A percentile compares a stretch with the other conserved stretches of the same genome.
phyloP scores from a whole-genome alignment of 2,329 filamentous ascomycete genomes.

The Cercospora berteroae region DNA sequence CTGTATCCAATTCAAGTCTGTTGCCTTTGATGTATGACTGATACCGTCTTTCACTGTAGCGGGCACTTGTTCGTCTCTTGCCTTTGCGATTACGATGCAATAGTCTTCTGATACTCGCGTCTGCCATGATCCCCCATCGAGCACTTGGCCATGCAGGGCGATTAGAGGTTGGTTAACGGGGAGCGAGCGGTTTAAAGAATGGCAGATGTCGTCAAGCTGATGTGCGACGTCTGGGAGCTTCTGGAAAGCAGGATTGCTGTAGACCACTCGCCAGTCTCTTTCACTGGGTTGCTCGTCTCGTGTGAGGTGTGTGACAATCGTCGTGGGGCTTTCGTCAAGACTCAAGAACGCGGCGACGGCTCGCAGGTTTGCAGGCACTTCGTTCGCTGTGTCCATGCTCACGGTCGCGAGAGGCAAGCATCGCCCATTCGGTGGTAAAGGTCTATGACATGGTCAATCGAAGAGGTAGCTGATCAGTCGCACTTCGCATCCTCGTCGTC shows the following conservation, averaged over 20 bases:
- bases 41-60: not conserved
- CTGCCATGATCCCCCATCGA: slow-evolving; percentile 23
- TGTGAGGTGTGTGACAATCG: slow-evolving; percentile 15
- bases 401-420: not conserved
- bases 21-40: not conserved
- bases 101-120: slow-evolving; percentile 16
- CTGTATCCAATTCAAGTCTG: slow-evolving; percentile 33
- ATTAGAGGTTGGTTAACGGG: not conserved
- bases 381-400: not conserved
- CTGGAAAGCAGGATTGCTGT: slow-evolving; percentile 23
- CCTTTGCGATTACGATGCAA: slow-evolving; percentile 14
- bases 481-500: not conserved
- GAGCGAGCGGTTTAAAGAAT: slow-evolving; percentile 9
- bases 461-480: not conserved
- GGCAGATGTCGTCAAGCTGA: slow-evolving; percentile 14
- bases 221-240: not conserved
- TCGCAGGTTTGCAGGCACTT: slow-evolving; percentile 25
- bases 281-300: not conserved
- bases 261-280: slow-evolving; percentile 9
- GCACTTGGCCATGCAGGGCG: slow-evolving; percentile 13
- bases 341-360: slow-evolving; percentile 27
- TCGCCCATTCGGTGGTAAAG: not conserved
- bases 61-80: slow-evolving; percentile 2
- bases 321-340: slow-evolving; percentile 23
- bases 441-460: not conserved